phyloP scores from a whole-genome alignment of 345 rosid species.

The Eucalyptus curtisii region DNA sequence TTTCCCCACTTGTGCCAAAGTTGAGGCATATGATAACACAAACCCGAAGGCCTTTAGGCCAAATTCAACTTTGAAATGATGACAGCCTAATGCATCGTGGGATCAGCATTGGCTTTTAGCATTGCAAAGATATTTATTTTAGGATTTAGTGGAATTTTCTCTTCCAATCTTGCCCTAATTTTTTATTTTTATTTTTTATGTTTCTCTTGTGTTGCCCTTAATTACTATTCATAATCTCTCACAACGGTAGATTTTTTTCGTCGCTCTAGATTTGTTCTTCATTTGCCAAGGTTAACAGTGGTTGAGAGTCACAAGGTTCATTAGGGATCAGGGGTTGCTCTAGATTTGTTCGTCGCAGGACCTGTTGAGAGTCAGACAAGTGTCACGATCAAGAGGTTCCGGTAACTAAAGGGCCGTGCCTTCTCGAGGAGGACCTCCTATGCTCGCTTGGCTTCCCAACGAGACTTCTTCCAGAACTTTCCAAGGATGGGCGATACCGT shows the following conservation, averaged over 20 bases:
- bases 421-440: too few relatives aligned
- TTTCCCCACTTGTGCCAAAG: not conserved
- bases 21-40: not conserved
- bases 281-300: not conserved
- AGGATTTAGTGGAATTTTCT: not conserved
- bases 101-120: not conserved
- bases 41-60: not conserved
- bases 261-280: not conserved
- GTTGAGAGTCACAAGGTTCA: not conserved
- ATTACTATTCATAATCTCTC: not conserved
- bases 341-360: fast-evolving
- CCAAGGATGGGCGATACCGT: too few relatives aligned
- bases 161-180: not conserved
- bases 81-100: not conserved
- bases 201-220: not conserved
- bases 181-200: fast-evolving
- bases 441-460: too few relatives aligned
- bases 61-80: not conserved
- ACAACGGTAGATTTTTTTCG: too few relatives aligned
- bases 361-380: not conserved
- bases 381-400: too few relatives aligned
- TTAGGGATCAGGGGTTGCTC: not conserved
- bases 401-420: too few relatives aligned
- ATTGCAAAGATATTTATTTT: not conserved
- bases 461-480: too few relatives aligned